These are phyloP conservation scores for Escovopsis sp. DNA, from an alignment of 2,329 filamentous ascomycete species.

Conservation along the genomic window DNA sequence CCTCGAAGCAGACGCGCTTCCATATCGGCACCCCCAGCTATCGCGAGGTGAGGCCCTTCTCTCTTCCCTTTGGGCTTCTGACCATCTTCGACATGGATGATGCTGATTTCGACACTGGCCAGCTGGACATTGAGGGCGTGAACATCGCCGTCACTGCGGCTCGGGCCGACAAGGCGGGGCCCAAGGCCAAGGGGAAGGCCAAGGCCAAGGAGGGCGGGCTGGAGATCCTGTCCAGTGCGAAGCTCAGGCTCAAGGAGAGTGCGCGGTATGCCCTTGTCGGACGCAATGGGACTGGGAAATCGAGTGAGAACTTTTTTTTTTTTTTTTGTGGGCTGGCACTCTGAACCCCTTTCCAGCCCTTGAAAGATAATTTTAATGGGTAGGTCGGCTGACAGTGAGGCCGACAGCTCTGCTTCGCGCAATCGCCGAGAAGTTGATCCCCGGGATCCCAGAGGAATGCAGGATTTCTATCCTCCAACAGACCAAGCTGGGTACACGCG, in stretches of 20 bases:
- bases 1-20: slow-evolving; percentile 53
- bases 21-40: slow-evolving; percentile 41
- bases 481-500: slow-evolving; percentile 26
- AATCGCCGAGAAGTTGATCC: slow-evolving; percentile 64
- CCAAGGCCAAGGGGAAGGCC: slow-evolving; percentile 20
- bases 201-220: slow-evolving; percentile 38
- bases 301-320: slow-evolving; percentile 35
- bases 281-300: slow-evolving; percentile 72
- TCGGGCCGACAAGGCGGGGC: slow-evolving; percentile 12
- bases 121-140: slow-evolving; percentile 62
- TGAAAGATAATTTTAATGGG: not conserved
- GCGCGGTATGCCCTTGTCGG: slow-evolving; percentile 66
- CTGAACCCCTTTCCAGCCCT: no score
- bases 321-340: no score
- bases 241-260: slow-evolving; percentile 56
- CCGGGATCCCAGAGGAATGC: slow-evolving; percentile 53
- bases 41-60: slow-evolving; percentile 32
- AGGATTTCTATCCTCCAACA: slow-evolving; percentile 57
- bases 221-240: slow-evolving; percentile 59
- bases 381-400: no score
- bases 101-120: no score
- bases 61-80: no score
- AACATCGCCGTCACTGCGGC: slow-evolving; percentile 40
- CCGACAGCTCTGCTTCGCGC: slow-evolving; percentile 51
- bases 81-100: no score